A percentile compares a stretch with the other conserved stretches of the same genome.
Evolutionary conservation across 352 stramenopile genomes (phyloP).

Genomic region (Blastocystis sp.): DNA sequence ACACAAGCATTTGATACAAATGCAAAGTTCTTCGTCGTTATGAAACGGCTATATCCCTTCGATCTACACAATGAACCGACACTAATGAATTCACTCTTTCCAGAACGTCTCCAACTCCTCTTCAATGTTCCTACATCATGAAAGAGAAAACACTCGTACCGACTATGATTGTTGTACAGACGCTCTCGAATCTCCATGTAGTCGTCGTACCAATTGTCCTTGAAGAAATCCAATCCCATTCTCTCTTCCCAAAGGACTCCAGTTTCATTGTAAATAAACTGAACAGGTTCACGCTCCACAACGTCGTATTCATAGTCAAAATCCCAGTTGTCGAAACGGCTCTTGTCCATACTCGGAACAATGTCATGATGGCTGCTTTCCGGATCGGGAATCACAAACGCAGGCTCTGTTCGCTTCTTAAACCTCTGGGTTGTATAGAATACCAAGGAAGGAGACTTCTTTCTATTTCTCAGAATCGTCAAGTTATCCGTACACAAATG

Average conservation of each 20-base stretch:
- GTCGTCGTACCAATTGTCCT: neutral
- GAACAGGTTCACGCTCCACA: neutral
- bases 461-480: neutral
- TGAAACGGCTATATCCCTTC: slow-evolving; percentile 26
- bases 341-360: neutral
- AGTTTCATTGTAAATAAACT: slow-evolving; percentile 31
- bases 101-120: neutral
- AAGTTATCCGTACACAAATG: neutral
- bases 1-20: slow-evolving; percentile 21
- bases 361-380: neutral
- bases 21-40: slow-evolving; percentile 6
- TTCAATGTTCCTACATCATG: neutral
- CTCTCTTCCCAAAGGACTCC: slow-evolving; percentile 4
- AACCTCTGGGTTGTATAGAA: neutral
- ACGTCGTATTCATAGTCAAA: neutral
- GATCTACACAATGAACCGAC: neutral
- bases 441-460: neutral
- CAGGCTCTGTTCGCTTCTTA: neutral
- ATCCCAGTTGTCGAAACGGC: neutral
- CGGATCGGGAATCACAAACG: neutral
- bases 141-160: neutral
- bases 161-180: neutral
- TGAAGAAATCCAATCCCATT: neutral
- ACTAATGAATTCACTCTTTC: neutral
- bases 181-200: neutral